Evolutionary conservation across 257 asterid genomes (phyloP).

Genomic region (Plectranthus barbatus): DNA sequence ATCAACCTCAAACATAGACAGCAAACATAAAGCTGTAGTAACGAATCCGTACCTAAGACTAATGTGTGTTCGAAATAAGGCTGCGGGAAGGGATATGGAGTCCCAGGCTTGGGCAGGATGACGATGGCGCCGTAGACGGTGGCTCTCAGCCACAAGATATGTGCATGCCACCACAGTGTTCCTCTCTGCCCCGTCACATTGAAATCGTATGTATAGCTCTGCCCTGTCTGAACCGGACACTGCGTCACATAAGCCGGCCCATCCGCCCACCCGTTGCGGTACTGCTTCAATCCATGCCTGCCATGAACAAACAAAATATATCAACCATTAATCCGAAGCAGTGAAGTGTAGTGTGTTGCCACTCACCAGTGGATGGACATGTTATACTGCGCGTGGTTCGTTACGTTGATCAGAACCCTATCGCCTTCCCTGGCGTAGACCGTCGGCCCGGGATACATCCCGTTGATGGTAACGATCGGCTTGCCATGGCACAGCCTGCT

Average conservation of each 20-base stretch:
- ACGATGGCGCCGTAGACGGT: constrained; percentile 58
- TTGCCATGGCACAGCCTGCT: constrained; percentile 48
- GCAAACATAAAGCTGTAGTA: background rate
- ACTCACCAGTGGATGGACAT: constrained; percentile 62
- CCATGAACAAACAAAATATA: background rate
- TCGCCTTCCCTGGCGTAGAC: constrained; percentile 54
- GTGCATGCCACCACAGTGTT: constrained; percentile 58
- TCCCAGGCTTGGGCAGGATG: constrained; percentile 35
- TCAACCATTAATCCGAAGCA: too few relatives aligned
- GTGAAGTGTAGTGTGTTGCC: too few relatives aligned
- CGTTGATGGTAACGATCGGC: constrained; percentile 47
- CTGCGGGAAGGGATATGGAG: constrained; percentile 44
- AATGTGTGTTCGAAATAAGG: constrained; percentile 34
- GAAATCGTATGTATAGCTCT: constrained; percentile 34
- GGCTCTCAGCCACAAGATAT: constrained; percentile 53
- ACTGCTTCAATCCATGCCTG: constrained; percentile 55
- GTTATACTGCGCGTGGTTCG: constrained; percentile 40
- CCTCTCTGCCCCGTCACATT: constrained; percentile 50
- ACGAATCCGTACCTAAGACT: constrained; percentile 27
- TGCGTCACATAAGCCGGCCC: constrained; percentile 58
- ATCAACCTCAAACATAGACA: background rate
- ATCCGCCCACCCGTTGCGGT: constrained; percentile 55
- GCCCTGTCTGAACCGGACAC: constrained; percentile 43
- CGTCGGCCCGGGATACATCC: constrained; percentile 54
- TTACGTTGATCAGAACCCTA: constrained; percentile 30